These are phyloP conservation scores for Pseudonitzschia pungens DNA, from an alignment of 108 stramenopile genomes.

Conservation along the genomic window DNA sequence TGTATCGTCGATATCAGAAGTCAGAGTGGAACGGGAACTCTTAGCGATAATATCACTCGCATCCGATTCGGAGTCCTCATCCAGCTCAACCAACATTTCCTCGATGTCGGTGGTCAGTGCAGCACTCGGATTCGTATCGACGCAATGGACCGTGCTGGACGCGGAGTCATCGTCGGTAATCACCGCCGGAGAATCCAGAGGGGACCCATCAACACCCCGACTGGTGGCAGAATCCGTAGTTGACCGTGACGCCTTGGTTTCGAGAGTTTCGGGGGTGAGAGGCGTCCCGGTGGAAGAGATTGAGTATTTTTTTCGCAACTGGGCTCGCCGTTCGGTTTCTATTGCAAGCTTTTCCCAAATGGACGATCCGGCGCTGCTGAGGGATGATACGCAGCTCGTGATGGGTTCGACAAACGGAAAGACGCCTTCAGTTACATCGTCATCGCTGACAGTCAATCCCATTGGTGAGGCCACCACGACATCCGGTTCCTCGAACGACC, in stretches of 20 bases:
- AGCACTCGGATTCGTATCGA: too few relatives aligned
- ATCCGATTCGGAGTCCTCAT: too few relatives aligned
- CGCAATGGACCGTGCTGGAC: too few relatives aligned
- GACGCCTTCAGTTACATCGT: not conserved
- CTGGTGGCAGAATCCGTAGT: not conserved
- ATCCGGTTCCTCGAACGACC: not conserved
- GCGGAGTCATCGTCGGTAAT: not conserved
- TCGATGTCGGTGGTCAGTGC: too few relatives aligned
- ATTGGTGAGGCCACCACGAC: not conserved
- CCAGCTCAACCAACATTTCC: too few relatives aligned
- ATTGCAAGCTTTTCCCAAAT: constrained; percentile 16
- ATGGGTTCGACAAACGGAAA: constrained; percentile 1
- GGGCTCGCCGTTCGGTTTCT: constrained; percentile 11
- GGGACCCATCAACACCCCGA: not conserved
- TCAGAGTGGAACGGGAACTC: not conserved
- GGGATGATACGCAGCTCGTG: not conserved
- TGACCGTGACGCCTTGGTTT: not conserved
- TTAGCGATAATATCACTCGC: not conserved
- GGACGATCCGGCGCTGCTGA: not conserved
- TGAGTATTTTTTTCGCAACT: constrained; percentile 16
- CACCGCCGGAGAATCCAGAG: not conserved
- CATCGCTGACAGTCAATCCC: not conserved
- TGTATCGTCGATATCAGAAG: constrained; percentile 13
- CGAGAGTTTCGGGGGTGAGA: not conserved
- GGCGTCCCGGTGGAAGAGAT: not conserved